Conservation (phyloP, 2,329 filamentous ascomycete genomes). For the Pseudogymnoascus sp. region DNA sequence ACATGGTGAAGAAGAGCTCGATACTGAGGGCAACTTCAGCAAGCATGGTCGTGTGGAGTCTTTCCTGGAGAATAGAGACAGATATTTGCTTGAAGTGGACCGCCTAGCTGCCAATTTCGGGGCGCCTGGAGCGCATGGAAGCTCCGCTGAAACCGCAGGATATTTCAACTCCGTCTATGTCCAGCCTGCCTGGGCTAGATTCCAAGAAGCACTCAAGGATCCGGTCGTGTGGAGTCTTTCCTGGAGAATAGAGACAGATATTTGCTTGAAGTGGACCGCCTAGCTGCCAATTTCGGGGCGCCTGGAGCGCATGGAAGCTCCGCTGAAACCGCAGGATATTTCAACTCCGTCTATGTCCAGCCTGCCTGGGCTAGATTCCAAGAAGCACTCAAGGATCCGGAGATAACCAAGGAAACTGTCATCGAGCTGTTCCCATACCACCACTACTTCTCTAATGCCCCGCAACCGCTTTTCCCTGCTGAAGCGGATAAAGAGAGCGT, state of each 20-base stretch:
- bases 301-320: conserved; percentile 93
- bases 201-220: conserved; percentile 57
- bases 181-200: conserved; percentile 80
- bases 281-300: conserved; percentile 77
- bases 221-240: conserved; percentile 84
- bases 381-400: conserved; percentile 52
- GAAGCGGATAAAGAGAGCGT: conserved; percentile 58
- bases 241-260: conserved; percentile 76
- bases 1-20: conserved; percentile 90
- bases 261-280: conserved; percentile 74
- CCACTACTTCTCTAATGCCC: conserved; percentile 76
- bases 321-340: conserved; percentile 94
- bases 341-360: conserved; percentile 83
- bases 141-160: conserved; percentile 90
- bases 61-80: conserved; percentile 79
- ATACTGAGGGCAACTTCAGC: conserved; percentile 79
- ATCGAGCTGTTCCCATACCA: conserved; percentile 78
- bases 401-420: conserved; percentile 54
- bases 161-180: conserved; percentile 95
- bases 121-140: conserved; percentile 89
- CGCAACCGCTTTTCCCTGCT: conserved; percentile 73
- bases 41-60: conserved; percentile 83
- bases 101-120: conserved; percentile 77
- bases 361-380: conserved; percentile 84
- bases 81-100: conserved; percentile 74